Evolutionary conservation across 2,329 filamentous ascomycete genomes (phyloP).

Genomic region (Trichoderma lentiforme): DNA sequence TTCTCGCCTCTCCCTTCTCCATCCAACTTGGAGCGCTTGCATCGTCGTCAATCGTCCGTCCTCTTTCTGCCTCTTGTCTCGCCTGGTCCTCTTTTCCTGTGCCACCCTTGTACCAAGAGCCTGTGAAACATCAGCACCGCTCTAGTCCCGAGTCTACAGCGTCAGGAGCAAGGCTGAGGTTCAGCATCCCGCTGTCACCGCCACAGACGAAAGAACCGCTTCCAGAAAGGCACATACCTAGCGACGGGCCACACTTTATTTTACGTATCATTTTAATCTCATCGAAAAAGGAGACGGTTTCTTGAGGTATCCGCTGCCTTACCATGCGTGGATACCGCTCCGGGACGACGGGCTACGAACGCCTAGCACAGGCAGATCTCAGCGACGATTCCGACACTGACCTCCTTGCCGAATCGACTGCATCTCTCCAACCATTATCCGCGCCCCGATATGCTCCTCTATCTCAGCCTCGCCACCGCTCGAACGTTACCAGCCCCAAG

Average conservation of each 20-base stretch:
- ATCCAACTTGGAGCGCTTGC: neutral
- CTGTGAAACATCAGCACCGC: neutral
- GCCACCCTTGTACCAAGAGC: neutral
- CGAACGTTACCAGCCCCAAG: conserved; percentile 57
- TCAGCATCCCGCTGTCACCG: neutral
- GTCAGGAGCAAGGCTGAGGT: neutral
- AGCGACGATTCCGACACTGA: conserved; percentile 69
- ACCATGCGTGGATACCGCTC: conserved; percentile 66
- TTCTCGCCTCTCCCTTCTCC: neutral
- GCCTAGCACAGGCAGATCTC: conserved; percentile 77
- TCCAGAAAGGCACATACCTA: neutral
- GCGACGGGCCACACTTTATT: neutral
- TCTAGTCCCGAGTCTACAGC: neutral
- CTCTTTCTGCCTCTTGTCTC: neutral
- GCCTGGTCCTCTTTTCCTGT: neutral
- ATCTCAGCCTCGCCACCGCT: conserved; percentile 57
- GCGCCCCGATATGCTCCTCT: conserved; percentile 64
- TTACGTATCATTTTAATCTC: neutral
- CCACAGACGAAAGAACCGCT: neutral
- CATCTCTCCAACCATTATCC: conserved; percentile 55
- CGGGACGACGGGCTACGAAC: conserved; percentile 78
- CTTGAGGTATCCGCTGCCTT: neutral
- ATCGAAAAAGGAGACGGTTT: neutral
- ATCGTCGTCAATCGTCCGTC: neutral
- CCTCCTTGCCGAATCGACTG: conserved; percentile 50